Conservation (phyloP, 169 alveolate genomes). For the Pseudocohnilembus persalinus region DNA sequence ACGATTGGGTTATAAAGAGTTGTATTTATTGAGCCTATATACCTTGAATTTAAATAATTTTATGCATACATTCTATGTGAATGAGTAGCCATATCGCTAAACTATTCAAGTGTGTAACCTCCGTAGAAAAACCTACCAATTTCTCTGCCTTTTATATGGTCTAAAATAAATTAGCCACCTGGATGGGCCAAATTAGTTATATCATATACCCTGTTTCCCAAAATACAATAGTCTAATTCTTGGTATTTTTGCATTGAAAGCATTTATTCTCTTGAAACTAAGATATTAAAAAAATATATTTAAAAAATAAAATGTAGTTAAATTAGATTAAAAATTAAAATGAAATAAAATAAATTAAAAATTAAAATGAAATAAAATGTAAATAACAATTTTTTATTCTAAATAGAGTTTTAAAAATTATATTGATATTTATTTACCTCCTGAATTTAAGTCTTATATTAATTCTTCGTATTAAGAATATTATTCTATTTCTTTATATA, state of each 20-base stretch:
- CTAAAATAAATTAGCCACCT: slow-evolving; percentile 21
- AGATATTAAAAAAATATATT: background rate
- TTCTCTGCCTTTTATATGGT: slow-evolving; percentile 15
- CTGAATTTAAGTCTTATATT: background rate
- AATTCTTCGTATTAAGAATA: background rate
- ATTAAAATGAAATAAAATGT: too few species aligned
- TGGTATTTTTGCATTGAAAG: background rate
- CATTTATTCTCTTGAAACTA: background rate
- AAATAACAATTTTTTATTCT: too few species aligned
- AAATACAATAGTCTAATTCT: background rate
- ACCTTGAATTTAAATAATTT: background rate
- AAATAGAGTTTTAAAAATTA: too few species aligned
- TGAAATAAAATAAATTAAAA: too few species aligned
- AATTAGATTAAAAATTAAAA: too few species aligned
- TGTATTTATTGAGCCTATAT: slow-evolving; percentile 17
- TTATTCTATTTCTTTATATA: background rate
- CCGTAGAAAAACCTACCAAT: slow-evolving; percentile 12
- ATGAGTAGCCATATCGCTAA: slow-evolving; percentile 1
- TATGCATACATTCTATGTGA: slow-evolving; percentile 18
- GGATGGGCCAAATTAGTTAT: slow-evolving; percentile 14
- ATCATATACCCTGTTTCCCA: slow-evolving; percentile 16
- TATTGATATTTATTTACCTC: background rate
- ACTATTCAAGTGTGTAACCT: slow-evolving; percentile 3
- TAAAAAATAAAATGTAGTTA: too few species aligned
- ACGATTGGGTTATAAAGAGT: background rate